These are phyloP conservation scores for Debaryomyces prosopidis DNA, from an alignment of 805 yeast species.

Conservation along the genomic window DNA sequence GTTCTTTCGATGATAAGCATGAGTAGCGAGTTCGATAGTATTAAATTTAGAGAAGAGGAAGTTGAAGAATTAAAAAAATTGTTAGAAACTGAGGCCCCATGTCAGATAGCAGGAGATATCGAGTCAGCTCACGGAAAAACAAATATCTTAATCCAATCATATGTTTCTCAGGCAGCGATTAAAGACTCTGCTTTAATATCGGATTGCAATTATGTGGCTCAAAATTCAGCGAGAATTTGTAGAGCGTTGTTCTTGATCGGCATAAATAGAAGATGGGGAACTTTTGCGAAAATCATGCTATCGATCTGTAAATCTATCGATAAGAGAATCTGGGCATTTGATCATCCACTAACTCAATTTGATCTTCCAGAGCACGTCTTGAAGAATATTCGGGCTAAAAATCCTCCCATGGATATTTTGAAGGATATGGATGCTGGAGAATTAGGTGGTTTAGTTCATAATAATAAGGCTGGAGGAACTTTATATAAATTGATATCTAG, in stretches of 20 bases:
- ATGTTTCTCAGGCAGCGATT: slow-evolving; percentile 70
- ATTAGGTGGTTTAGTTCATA: slow-evolving; percentile 88
- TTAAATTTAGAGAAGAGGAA: slow-evolving; percentile 89
- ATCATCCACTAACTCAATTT: slow-evolving; percentile 88
- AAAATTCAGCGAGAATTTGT: slow-evolving; percentile 89
- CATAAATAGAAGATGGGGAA: slow-evolving; percentile 89
- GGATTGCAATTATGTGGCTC: slow-evolving; percentile 92
- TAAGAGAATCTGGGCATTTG: slow-evolving; percentile 81
- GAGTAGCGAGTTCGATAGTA: slow-evolving; percentile 91
- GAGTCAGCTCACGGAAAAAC: slow-evolving; percentile 85
- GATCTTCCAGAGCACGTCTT: slow-evolving; percentile 69
- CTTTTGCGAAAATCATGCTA: slow-evolving; percentile 69
- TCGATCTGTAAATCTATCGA: slow-evolving; percentile 87
- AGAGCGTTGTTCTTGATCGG: slow-evolving; percentile 89
- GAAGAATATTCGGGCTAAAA: slow-evolving; percentile 60
- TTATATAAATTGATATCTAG: slow-evolving; percentile 61
- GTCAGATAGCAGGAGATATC: slow-evolving; percentile 77
- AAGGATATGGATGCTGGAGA: slow-evolving; percentile 75
- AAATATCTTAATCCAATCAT: slow-evolving; percentile 84
- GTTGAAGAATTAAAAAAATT: slow-evolving; percentile 65
- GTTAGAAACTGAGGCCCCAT: slow-evolving; percentile 60
- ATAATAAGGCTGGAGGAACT: slow-evolving; percentile 66
- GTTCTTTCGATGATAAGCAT: slow-evolving; percentile 82
- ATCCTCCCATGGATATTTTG: slow-evolving; percentile 68
- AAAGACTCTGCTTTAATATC: slow-evolving; percentile 81